Evolutionary conservation across 2,329 filamentous ascomycete genomes (phyloP).

Genomic region (Diaporthe helianthi): DNA sequence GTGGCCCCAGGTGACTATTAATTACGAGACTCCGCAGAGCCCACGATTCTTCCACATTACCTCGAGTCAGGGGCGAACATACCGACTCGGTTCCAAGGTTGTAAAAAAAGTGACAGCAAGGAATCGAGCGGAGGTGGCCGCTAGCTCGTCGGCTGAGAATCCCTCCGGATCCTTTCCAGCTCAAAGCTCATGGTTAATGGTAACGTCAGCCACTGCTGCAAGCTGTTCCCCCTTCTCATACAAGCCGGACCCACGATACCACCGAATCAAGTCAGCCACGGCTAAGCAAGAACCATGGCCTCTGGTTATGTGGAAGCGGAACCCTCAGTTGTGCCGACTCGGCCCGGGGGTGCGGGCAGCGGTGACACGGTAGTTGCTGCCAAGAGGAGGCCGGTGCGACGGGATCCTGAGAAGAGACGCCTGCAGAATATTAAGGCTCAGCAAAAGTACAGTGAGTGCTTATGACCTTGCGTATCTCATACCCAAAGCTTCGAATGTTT

Average conservation of each 20-base stretch:
- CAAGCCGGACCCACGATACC: neutral
- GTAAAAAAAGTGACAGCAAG: no score
- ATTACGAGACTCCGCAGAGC: no score
- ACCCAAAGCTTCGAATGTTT: fast-evolving
- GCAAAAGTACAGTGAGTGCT: conserved; percentile 38
- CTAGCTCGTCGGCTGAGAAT: neutral
- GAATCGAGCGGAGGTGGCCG: neutral
- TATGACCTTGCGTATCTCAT: neutral
- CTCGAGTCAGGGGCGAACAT: no score
- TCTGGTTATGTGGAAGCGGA: neutral
- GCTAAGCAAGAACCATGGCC: neutral
- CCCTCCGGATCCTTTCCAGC: neutral
- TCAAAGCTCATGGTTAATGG: conserved; percentile 24
- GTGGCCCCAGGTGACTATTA: no score
- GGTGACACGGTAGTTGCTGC: neutral
- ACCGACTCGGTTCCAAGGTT: neutral
- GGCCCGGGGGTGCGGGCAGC: neutral
- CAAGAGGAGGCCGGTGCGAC: conserved; percentile 34
- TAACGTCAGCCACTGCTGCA: conserved; percentile 27
- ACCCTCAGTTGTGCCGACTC: neutral
- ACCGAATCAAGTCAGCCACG: neutral
- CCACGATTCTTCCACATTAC: no score
- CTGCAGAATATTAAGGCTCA: conserved; percentile 39
- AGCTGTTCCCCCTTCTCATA: neutral
- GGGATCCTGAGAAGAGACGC: conserved; percentile 39